Evolutionary conservation across 208 protist genomes (phyloP), one percentile per base, ranked within the genome.

Genomic region (Trypanosoma scelopori): DNA sequence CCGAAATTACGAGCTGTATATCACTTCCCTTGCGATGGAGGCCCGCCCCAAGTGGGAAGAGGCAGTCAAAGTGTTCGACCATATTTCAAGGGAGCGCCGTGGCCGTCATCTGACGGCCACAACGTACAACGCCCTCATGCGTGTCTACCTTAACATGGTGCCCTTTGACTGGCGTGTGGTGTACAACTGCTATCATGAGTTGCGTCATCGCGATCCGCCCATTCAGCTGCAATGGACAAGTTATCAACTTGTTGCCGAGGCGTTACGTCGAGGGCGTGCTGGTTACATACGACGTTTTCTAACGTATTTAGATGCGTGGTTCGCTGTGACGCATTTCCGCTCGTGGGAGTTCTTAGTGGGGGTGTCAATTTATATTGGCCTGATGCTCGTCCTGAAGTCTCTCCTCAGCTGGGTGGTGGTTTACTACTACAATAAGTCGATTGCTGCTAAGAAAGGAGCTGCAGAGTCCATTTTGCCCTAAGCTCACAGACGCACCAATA

Each of bases 121-220:
- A 55, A 92, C 81, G 13, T 96, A 96, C 84, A 91, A 93, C 58
- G 82, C 87, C 1, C 79, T 96, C 1, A 89, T 96, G 82, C 69
- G 67, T 6, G 91, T 93, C 51, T 93, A 96, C 65, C 63, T 92
- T 61, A 93, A 96, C 75, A 94, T 93, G 79, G 67, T 66, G 27
- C 91, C 91, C 0, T 96, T 92, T 61, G 91, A 96, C 71, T 96
- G 91, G 87, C 82, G 91, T 18, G 79, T 92, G 20, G 87, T 96
- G 11, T 93, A 96, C 70, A 93, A 93, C 71, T 92, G 85, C 67
- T 96, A 96, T 67, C 71, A 82, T 32, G 87, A 93, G 55, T 75
- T 96, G 75, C 83, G 91, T 65, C 51, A 67, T 46, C 78, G 76
- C 15, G 57, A 84, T 52, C 91, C 91, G 0, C 65, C 65, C 1